Conservation (phyloP, 2,329 filamentous ascomycete species). For the Zymoseptoria brevis region DNA sequence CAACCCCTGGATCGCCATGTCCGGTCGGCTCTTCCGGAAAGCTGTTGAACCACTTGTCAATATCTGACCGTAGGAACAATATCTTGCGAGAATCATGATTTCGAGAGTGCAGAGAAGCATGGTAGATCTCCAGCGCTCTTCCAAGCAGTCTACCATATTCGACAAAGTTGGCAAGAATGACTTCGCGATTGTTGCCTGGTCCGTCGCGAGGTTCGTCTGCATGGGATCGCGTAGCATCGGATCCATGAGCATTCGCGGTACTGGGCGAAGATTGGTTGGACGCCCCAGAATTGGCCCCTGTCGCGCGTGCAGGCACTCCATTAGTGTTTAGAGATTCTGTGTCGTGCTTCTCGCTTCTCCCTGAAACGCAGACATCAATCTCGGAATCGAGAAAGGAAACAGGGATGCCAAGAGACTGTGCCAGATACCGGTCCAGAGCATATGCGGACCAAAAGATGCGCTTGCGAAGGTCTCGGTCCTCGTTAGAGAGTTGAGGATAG, state of each 20-base stretch:
- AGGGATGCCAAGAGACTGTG: slow-evolving; percentile 32
- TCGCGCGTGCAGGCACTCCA: neutral
- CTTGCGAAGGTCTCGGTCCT: slow-evolving; percentile 31
- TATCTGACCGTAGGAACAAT: slow-evolving; percentile 17
- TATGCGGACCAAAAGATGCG: slow-evolving; percentile 38
- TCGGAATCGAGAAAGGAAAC: slow-evolving; percentile 32
- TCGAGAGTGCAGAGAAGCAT: slow-evolving; percentile 16
- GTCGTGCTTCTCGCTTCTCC: slow-evolving; percentile 23
- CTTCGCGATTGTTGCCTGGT: slow-evolving; percentile 9
- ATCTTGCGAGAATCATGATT: slow-evolving; percentile 13
- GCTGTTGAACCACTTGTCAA: slow-evolving; percentile 21
- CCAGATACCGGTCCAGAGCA: slow-evolving; percentile 32
- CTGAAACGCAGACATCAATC: slow-evolving; percentile 34
- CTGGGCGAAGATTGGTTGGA: neutral
- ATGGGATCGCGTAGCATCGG: neutral
- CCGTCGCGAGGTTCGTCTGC: neutral
- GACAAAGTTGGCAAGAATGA: slow-evolving; percentile 19
- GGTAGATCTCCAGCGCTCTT: slow-evolving; percentile 18
- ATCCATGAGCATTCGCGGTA: neutral
- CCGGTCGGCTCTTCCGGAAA: slow-evolving; percentile 15
- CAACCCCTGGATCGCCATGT: slow-evolving; percentile 2
- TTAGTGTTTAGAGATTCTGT: slow-evolving; percentile 10
- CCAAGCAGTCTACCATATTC: slow-evolving; percentile 18
- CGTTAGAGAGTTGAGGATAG: slow-evolving; percentile 29
- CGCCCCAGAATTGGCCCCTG: neutral